These are phyloP conservation scores for Colletotrichum gigasporum DNA, from an alignment of 2,329 filamentous ascomycete species.

Conservation along the genomic window DNA sequence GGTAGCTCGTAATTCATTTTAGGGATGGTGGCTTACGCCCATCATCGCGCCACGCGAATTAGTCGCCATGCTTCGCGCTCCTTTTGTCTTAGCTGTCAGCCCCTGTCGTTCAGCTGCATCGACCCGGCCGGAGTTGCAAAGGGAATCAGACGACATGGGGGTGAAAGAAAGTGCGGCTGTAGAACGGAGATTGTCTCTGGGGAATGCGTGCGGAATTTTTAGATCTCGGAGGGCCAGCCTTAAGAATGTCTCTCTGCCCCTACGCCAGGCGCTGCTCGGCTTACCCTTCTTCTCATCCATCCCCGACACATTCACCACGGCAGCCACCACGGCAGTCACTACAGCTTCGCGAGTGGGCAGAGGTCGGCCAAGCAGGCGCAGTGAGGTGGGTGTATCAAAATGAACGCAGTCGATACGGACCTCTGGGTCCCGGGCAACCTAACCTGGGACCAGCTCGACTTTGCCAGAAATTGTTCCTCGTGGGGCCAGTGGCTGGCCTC, in stretches of 20 bases:
- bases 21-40: constrained; percentile 10
- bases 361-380: background rate
- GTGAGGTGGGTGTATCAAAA: background rate
- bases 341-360: background rate
- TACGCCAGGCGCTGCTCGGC: background rate
- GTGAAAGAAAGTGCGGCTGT: constrained; percentile 4
- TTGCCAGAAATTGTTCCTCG: constrained; percentile 14
- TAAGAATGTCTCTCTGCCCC: constrained; percentile 3
- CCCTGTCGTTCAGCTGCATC: constrained; percentile 17
- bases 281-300: too few species aligned
- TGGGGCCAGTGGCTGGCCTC: constrained; percentile 20
- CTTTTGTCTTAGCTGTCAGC: constrained; percentile 18
- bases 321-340: too few species aligned
- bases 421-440: constrained; percentile 25
- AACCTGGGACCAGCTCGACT: constrained; percentile 27
- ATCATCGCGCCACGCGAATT: background rate
- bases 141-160: background rate
- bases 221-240: background rate
- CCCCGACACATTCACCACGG: too few species aligned
- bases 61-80: background rate
- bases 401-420: background rate
- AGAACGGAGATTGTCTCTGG: background rate
- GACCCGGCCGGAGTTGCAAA: background rate
- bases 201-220: background rate
- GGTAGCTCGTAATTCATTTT: background rate